Percentiles rank a stretch among this genome's conserved stretches.
phyloP scores from a whole-genome alignment of 306 rosid genomes.

The Begonia masoniana region DNA sequence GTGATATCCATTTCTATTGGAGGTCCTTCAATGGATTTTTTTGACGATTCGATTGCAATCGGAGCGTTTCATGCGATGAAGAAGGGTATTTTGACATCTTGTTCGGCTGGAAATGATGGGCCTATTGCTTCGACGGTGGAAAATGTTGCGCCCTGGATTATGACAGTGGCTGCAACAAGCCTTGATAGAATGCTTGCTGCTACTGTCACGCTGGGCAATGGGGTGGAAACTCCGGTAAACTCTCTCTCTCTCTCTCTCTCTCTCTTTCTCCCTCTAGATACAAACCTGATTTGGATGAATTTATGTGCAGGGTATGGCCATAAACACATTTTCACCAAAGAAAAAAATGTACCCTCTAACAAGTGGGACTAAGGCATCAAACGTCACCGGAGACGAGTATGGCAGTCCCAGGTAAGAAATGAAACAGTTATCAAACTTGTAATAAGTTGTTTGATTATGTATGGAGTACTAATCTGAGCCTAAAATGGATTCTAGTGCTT shows the following conservation, averaged over 20 bases:
- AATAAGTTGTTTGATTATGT: no score
- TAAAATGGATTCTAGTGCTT: no score
- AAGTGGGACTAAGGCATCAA: conserved; percentile 49
- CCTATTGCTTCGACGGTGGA: conserved; percentile 2
- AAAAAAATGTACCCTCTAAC: conserved; percentile 53
- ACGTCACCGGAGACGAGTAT: conserved; percentile 5
- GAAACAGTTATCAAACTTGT: no score
- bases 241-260: neutral
- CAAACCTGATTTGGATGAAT: neutral
- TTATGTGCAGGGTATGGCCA: conserved; percentile 40
- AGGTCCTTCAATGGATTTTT: conserved; percentile 14
- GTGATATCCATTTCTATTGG: conserved; percentile 54
- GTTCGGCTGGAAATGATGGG: conserved; percentile 9
- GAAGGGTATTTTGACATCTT: conserved; percentile 9
- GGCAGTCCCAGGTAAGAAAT: conserved; percentile 45
- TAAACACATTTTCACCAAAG: conserved; percentile 49
- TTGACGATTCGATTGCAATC: conserved; percentile 4
- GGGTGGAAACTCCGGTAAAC: neutral
- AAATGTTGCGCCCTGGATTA: conserved; percentile 9
- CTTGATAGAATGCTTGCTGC: conserved; percentile 8
- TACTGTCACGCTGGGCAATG: conserved; percentile 1
- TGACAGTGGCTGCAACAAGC: conserved; percentile 9
- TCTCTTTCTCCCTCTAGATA: neutral
- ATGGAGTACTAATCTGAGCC: no score
- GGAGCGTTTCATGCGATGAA: conserved; percentile 14